phyloP scores from a whole-genome alignment of 768 basidiomycete species.

The Suillus cothurnatus region DNA sequence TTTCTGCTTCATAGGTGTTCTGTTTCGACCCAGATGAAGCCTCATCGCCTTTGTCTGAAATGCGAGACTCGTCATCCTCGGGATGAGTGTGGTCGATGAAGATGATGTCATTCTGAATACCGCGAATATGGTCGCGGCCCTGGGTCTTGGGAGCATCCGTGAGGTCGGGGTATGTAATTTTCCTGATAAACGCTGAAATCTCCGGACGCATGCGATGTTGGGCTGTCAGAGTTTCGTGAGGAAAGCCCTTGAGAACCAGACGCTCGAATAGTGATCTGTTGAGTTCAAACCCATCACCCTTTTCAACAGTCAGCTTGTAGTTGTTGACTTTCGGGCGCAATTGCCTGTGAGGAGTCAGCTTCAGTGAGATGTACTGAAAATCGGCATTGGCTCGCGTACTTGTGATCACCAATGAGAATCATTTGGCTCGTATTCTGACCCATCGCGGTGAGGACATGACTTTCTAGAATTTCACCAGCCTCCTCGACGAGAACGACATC shows the following conservation, averaged over 20 bases:
- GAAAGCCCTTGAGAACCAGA: constrained; percentile 61
- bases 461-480: constrained; percentile 73
- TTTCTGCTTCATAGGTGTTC: constrained; percentile 58
- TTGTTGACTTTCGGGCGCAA: constrained; percentile 73
- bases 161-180: constrained; percentile 67
- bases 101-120: constrained; percentile 57
- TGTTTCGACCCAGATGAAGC: constrained; percentile 58
- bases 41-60: constrained; percentile 49
- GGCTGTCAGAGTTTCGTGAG: constrained; percentile 53
- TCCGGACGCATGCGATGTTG: constrained; percentile 81
- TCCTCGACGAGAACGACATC: constrained; percentile 68
- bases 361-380: neutral
- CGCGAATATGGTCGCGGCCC: constrained; percentile 53
- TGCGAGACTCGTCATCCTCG: constrained; percentile 48
- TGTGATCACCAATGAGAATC: constrained; percentile 73
- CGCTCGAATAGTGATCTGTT: constrained; percentile 73
- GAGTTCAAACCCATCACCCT: constrained; percentile 65
- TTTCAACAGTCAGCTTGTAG: constrained; percentile 66
- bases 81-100: constrained; percentile 60
- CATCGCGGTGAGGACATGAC: constrained; percentile 63
- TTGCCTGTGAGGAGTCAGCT: constrained; percentile 45
- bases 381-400: constrained; percentile 44
- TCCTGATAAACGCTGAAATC: constrained; percentile 62
- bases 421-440: constrained; percentile 48
- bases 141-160: constrained; percentile 53